A percentile compares a stretch with the other conserved stretches of the same genome.
Conservation (phyloP, 129 eudicot species). For the Tagetes patula region DNA sequence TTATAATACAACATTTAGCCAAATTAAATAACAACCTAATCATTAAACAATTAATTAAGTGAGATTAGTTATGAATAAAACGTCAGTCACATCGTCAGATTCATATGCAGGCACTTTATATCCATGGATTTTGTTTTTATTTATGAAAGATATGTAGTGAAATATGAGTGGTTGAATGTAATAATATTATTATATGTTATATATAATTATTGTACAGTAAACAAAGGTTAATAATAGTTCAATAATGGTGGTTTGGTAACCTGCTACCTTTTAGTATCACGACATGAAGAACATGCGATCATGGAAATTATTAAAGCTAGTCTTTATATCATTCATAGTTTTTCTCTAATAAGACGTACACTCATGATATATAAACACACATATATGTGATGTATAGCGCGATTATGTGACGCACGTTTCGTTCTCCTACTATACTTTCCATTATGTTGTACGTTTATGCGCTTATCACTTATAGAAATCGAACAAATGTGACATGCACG, state of each 20-base stretch:
- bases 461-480: too few relatives aligned
- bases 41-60: not conserved
- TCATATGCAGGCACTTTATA: conserved; percentile 15
- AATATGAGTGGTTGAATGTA: not conserved
- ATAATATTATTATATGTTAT: not conserved
- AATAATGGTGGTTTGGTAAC: conserved; percentile 29
- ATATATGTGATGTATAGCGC: not conserved
- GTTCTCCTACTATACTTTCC: too few relatives aligned
- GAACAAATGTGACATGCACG: too few relatives aligned
- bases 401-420: too few relatives aligned
- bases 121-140: not conserved
- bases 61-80: conserved; percentile 13
- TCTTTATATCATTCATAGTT: not conserved
- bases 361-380: not conserved
- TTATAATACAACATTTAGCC: not conserved
- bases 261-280: conserved; percentile 15
- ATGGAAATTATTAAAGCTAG: not conserved
- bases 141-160: conserved; percentile 7
- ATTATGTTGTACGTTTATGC: too few relatives aligned
- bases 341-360: not conserved
- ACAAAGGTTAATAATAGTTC: conserved; percentile 13
- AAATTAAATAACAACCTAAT: not conserved
- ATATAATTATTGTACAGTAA: not conserved
- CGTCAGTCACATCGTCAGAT: not conserved
- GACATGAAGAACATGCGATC: conserved; percentile 30